Evolutionary conservation across 306 rosid genomes (phyloP).

Genomic region (Rosa persica): DNA sequence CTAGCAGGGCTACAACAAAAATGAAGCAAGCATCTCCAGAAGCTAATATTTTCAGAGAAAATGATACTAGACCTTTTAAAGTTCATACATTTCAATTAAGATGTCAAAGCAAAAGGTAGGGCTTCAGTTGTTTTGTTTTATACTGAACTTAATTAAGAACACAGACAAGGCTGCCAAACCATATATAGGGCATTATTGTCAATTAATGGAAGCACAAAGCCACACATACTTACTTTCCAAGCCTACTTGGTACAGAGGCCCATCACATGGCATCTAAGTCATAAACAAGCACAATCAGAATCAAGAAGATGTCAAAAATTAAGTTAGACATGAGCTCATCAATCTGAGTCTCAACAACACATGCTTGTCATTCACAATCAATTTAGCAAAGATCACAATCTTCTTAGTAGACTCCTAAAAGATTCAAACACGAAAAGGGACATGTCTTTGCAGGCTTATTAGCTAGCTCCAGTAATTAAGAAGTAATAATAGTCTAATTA

Average conservation of each 20-base stretch:
- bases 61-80: not conserved
- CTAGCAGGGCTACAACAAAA: not conserved
- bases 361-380: no score
- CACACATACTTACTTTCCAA: conserved; percentile 20
- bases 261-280: conserved; percentile 47
- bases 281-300: conserved; percentile 14
- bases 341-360: no score
- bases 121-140: not conserved
- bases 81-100: not conserved
- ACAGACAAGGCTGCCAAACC: conserved; percentile 10
- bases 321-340: not conserved
- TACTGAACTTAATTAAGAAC: conserved; percentile 9
- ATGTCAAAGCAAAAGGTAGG: conserved; percentile 2
- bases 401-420: no score
- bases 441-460: no score
- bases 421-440: no score
- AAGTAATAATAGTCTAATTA: no score
- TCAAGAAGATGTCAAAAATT: conserved; percentile 16
- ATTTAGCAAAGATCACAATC: no score
- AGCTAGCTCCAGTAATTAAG: no score
- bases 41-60: not conserved
- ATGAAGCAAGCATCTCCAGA: not conserved
- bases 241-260: conserved; percentile 30
- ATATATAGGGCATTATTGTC: conserved; percentile 17
- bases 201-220: conserved; percentile 25